These are phyloP conservation scores for Leccinum incarnatum DNA, from an alignment of 768 basidiomycete genomes.

Conservation along the genomic window DNA sequence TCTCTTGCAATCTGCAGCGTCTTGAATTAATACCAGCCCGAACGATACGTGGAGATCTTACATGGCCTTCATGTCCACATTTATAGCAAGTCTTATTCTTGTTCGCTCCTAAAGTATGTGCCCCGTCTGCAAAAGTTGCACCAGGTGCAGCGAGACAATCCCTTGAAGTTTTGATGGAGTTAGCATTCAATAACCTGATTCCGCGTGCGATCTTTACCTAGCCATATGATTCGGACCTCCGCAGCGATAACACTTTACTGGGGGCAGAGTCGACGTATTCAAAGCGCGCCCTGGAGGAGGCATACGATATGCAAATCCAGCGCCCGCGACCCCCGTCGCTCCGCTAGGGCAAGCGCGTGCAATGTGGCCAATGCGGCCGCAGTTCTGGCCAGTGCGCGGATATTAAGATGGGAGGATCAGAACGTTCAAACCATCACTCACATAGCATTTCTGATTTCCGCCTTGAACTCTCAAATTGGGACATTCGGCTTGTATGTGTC, in stretches of 20 bases:
- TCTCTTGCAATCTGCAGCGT: slow-evolving; percentile 57
- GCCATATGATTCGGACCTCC: slow-evolving; percentile 89
- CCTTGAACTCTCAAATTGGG: slow-evolving; percentile 72
- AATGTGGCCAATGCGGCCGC: slow-evolving; percentile 80
- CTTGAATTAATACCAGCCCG: slow-evolving; percentile 6
- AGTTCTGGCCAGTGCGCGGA: slow-evolving; percentile 47
- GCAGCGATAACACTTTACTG: slow-evolving; percentile 87
- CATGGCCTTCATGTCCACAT: slow-evolving; percentile 85
- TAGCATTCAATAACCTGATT: slow-evolving; percentile 5
- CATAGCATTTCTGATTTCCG: slow-evolving; percentile 80
- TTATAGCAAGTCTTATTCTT: slow-evolving; percentile 85
- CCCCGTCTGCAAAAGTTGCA: slow-evolving; percentile 45
- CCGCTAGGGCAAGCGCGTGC: slow-evolving; percentile 70
- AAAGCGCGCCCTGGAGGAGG: slow-evolving; percentile 73
- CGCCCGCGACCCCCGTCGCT: slow-evolving; percentile 34
- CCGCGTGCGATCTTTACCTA: slow-evolving; percentile 40
- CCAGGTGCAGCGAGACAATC: slow-evolving; percentile 80
- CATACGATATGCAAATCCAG: slow-evolving; percentile 60
- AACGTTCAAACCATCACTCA: slow-evolving; percentile 37
- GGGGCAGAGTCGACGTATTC: slow-evolving; percentile 73
- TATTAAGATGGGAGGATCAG: not conserved
- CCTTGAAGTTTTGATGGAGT: slow-evolving; percentile 37
- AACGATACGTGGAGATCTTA: slow-evolving; percentile 37
- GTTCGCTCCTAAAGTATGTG: slow-evolving; percentile 40
- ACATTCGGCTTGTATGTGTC: slow-evolving; percentile 87